Conservation (phyloP, 2,329 filamentous ascomycete species). For the Bipolaris victoriae region DNA sequence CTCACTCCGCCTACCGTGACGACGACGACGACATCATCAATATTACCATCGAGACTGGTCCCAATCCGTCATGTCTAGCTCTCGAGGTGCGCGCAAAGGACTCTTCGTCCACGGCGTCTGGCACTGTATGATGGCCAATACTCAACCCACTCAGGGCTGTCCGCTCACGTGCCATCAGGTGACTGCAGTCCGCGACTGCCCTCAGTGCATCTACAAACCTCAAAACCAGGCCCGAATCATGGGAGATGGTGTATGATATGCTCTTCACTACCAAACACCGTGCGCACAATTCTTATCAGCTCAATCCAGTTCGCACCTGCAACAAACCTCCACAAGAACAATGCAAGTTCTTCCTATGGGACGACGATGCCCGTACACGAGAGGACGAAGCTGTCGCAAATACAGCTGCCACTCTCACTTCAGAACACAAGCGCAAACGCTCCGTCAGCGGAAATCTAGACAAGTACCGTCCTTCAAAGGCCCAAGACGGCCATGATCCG, state of each 20-base stretch:
- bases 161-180: slow-evolving; percentile 43
- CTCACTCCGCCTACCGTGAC: background rate
- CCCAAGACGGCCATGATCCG: slow-evolving; percentile 40
- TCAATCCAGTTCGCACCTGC: background rate
- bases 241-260: slow-evolving; percentile 57
- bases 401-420: slow-evolving; percentile 12
- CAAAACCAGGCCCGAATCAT: slow-evolving; percentile 63
- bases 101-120: slow-evolving; percentile 35
- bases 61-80: slow-evolving; percentile 25
- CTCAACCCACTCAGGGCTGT: background rate
- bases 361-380: slow-evolving; percentile 58
- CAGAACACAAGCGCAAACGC: slow-evolving; percentile 41
- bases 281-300: background rate
- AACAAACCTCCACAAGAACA: slow-evolving; percentile 43
- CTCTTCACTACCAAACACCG: background rate
- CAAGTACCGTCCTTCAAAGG: slow-evolving; percentile 44
- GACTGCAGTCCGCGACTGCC: slow-evolving; percentile 62
- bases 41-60: background rate
- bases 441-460: slow-evolving; percentile 32
- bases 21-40: background rate
- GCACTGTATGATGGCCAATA: slow-evolving; percentile 28
- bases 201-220: slow-evolving; percentile 62
- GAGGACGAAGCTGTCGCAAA: slow-evolving; percentile 54
- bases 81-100: slow-evolving; percentile 21
- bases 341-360: slow-evolving; percentile 66